phyloP scores from a whole-genome alignment of 306 rosid genomes.

The Pyrus betulifolia region DNA sequence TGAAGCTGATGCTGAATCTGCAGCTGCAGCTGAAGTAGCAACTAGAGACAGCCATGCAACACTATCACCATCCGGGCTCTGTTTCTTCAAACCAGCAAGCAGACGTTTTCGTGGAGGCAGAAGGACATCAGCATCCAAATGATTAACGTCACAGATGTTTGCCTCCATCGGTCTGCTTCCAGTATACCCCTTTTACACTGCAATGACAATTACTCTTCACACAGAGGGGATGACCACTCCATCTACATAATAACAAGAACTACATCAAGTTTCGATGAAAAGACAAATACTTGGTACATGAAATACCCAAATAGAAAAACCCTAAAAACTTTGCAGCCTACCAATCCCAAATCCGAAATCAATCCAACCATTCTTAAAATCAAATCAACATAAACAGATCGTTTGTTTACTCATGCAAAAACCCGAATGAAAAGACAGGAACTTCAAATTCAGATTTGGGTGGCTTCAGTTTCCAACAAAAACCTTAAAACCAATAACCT shows the following conservation, averaged over 20 bases:
- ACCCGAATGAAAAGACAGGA: background rate
- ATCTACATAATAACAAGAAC: conserved; percentile 16
- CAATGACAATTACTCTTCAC: conserved; percentile 32
- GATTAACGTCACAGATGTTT: conserved; percentile 62
- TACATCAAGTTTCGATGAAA: background rate
- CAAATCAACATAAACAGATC: background rate
- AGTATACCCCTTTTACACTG: conserved; percentile 15
- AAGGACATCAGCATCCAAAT: conserved; percentile 85
- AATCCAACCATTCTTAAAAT: background rate
- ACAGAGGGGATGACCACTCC: conserved; percentile 20
- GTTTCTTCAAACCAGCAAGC: conserved; percentile 91
- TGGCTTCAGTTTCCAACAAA: background rate
- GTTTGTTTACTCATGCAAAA: background rate
- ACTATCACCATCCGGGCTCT: conserved; percentile 53
- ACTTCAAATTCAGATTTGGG: background rate
- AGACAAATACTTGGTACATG: background rate
- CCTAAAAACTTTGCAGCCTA: background rate
- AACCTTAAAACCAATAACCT: background rate
- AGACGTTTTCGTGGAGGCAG: conserved; percentile 95
- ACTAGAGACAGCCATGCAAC: conserved; percentile 38
- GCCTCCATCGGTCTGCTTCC: conserved; percentile 57
- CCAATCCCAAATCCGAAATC: background rate
- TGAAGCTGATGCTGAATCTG: conserved; percentile 6
- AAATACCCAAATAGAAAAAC: background rate
- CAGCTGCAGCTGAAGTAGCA: conserved; percentile 47